A percentile compares a stretch with the other conserved stretches of the same genome.
These are phyloP conservation scores for Proliferodiscus dingleyae DNA, from an alignment of 2,329 filamentous ascomycete genomes.

Conservation along the genomic window DNA sequence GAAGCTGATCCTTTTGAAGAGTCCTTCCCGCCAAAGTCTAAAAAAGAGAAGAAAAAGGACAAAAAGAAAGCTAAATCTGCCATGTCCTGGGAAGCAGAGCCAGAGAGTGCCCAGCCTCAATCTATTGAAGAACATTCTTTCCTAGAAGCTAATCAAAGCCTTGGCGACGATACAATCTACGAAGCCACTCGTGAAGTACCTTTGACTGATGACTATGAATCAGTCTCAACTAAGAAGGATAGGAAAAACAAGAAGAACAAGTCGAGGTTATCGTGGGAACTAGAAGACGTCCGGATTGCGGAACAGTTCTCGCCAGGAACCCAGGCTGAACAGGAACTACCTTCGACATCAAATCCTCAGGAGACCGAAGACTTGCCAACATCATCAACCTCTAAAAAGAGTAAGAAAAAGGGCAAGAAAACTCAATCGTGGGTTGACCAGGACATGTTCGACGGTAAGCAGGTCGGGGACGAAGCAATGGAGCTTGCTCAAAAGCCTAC, in stretches of 20 bases:
- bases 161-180: not conserved
- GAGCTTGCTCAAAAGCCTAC: constrained; percentile 1
- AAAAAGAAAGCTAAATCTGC: constrained; percentile 16
- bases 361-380: constrained; percentile 11
- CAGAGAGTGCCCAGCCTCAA: constrained; percentile 14
- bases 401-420: constrained; percentile 19
- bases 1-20: constrained; percentile 1
- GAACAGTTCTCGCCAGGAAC: not conserved
- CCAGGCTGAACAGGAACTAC: not conserved
- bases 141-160: constrained; percentile 1
- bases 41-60: constrained; percentile 22
- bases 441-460: not conserved
- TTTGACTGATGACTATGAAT: constrained; percentile 5
- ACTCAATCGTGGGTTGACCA: constrained; percentile 4
- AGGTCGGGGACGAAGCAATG: not conserved
- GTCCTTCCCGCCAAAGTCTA: constrained; percentile 11
- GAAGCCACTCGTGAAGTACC: too few relatives aligned
- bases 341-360: not conserved
- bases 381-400: constrained; percentile 12
- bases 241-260: constrained; percentile 36
- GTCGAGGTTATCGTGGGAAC: constrained; percentile 11
- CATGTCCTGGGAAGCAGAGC: constrained; percentile 10
- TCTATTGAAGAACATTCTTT: not conserved
- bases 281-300: constrained; percentile 4
- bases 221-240: constrained; percentile 27